A percentile compares a stretch with the other conserved stretches of the same genome.
Conservation (phyloP, 805 yeast genomes). For the Ogataea parapolymorpha region DNA sequence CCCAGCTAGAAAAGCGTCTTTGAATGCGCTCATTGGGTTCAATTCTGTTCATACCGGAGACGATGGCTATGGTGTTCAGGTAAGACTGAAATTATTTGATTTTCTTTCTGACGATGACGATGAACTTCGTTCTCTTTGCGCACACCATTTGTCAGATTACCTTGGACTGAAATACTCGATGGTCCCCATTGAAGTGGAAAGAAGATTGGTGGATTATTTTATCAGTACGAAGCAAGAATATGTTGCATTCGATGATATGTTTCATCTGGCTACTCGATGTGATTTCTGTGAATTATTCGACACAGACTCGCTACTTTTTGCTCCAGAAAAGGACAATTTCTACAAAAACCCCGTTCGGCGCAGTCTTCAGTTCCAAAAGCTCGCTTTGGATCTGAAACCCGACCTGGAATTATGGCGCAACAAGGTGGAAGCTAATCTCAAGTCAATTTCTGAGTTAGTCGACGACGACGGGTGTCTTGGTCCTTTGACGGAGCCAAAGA, state of each 20-base stretch:
- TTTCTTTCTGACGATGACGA: slow-evolving; percentile 66
- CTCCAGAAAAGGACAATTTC: slow-evolving; percentile 64
- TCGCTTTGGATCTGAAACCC: neutral
- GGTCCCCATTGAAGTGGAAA: slow-evolving; percentile 36
- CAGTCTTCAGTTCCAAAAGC: slow-evolving; percentile 14
- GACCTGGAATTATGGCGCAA: neutral
- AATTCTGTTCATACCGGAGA: slow-evolving; percentile 10
- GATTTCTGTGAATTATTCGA: slow-evolving; percentile 6
- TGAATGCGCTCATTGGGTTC: slow-evolving; percentile 40
- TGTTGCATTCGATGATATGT: neutral
- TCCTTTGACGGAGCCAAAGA: slow-evolving; percentile 25
- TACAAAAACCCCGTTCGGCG: slow-evolving; percentile 48
- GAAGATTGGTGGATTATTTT: slow-evolving; percentile 19
- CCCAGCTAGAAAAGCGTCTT: slow-evolving; percentile 43
- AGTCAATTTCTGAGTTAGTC: neutral
- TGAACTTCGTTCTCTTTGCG: slow-evolving; percentile 48
- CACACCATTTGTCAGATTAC: slow-evolving; percentile 37
- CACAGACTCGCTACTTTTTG: slow-evolving; percentile 46
- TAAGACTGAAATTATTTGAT: slow-evolving; percentile 28
- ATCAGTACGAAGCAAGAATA: slow-evolving; percentile 1
- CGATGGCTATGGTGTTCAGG: slow-evolving; percentile 4
- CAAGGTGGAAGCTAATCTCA: neutral
- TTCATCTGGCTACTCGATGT: slow-evolving; percentile 4
- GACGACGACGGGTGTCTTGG: slow-evolving; percentile 32
- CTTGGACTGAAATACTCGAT: slow-evolving; percentile 21